Percentiles rank a stretch among this genome's conserved stretches.
Conservation (phyloP, 805 yeast species). For the Monosporozyma siamensis region DNA sequence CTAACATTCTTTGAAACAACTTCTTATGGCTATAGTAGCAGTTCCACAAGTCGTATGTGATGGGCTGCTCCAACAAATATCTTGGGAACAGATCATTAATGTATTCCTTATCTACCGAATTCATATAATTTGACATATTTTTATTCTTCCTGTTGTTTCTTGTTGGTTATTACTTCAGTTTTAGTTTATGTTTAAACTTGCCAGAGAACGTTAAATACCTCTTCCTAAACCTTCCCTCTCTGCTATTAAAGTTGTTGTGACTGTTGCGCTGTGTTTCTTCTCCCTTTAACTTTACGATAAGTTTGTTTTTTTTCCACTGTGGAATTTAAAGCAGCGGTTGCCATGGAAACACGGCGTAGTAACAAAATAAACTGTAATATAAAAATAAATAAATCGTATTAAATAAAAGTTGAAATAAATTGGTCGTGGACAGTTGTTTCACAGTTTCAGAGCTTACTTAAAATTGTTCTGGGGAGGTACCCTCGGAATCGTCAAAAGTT, state of each 20-base stretch:
- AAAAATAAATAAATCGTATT: too few species aligned
- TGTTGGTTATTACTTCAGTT: background rate
- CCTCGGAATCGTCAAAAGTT: constrained; percentile 1
- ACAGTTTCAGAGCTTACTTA: too few species aligned
- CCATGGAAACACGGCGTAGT: too few species aligned
- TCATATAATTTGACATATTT: constrained; percentile 17
- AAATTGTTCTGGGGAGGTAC: too few species aligned
- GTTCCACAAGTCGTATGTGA: constrained; percentile 23
- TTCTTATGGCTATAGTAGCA: constrained; percentile 21
- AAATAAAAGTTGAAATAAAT: too few species aligned
- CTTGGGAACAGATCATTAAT: constrained; percentile 23
- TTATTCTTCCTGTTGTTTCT: background rate
- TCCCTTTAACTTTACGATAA: background rate
- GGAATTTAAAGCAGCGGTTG: too few species aligned
- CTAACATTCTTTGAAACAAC: constrained; percentile 12
- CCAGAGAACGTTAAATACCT: too few species aligned
- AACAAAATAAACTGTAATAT: too few species aligned
- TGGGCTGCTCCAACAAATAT: constrained; percentile 27
- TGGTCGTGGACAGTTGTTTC: too few species aligned
- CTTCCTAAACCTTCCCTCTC: too few species aligned
- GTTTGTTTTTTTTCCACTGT: background rate
- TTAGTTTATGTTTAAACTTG: background rate
- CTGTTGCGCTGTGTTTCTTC: background rate
- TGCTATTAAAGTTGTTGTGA: background rate
- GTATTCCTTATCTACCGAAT: constrained; percentile 21